Conservation (phyloP, 2,329 filamentous ascomycete species). For the Penicillium sp. region DNA sequence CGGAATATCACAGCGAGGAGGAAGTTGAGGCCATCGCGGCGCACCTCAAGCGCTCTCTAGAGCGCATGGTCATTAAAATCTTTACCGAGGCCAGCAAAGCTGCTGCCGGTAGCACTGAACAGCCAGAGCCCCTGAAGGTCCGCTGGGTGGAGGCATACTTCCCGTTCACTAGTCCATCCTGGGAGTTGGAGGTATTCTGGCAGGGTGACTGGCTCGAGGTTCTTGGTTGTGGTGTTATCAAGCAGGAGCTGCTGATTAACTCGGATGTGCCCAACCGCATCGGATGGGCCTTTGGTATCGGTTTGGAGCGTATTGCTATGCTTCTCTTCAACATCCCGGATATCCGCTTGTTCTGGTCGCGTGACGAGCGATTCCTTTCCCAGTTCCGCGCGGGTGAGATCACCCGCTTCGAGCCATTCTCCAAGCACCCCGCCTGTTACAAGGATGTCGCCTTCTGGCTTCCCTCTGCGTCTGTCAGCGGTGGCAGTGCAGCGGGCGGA, state of each 20-base stretch:
- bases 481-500: slow-evolving; percentile 32
- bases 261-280: slow-evolving; percentile 66
- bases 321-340: slow-evolving; percentile 91
- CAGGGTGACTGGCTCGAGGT: slow-evolving; percentile 92
- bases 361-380: slow-evolving; percentile 70
- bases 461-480: slow-evolving; percentile 35
- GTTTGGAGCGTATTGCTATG: slow-evolving; percentile 93
- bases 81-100: slow-evolving; percentile 69
- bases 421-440: slow-evolving; percentile 77
- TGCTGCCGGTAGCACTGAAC: slow-evolving; percentile 45
- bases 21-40: slow-evolving; percentile 74
- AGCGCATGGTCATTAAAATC: slow-evolving; percentile 80
- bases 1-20: slow-evolving; percentile 57
- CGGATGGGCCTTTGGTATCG: slow-evolving; percentile 93
- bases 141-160: slow-evolving; percentile 97
- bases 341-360: slow-evolving; percentile 92
- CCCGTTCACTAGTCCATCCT: slow-evolving; percentile 89
- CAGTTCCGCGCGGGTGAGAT: slow-evolving; percentile 60
- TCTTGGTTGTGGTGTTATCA: slow-evolving; percentile 81
- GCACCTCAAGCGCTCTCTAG: slow-evolving; percentile 81
- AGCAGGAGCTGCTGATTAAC: slow-evolving; percentile 69
- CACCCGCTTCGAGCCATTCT: slow-evolving; percentile 71
- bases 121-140: slow-evolving; percentile 71
- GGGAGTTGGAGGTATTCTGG: slow-evolving; percentile 94
- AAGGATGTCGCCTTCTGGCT: slow-evolving; percentile 97